Base-by-base conservation (phyloP, 2,329 filamentous ascomycete species). In the Pseudodiploospora longispora region DNA sequence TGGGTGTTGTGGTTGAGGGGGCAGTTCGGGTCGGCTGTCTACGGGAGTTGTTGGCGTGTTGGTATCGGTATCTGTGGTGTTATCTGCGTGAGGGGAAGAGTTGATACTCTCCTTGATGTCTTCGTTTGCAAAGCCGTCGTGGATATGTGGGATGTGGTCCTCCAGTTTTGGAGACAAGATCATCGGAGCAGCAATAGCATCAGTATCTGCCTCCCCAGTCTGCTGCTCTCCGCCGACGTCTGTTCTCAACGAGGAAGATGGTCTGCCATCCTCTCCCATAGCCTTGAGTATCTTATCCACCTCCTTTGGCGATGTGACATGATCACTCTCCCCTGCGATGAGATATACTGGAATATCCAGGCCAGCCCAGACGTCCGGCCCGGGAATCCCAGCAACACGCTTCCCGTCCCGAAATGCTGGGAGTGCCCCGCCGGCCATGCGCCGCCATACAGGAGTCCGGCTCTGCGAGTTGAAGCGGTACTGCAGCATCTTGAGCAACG, bases 391-490 rank as follows among this genome's bases (percentile, higher is more conserved):
- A 4, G 82, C 80, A 6, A 61, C 58, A 1, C 78, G 63, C 28
- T 70, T 61, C 2, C 74, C 77, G 6, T 70, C 58, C 4, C 71
- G 60, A 46, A 82, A 83, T 8, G 61, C 65, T 0, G 87, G 83
- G 27, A 93, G 69, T 41, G 74, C 72, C 0, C 89, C 87, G 61
- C 74, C 80, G 1, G 83, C 82, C 80, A 95, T 89, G 34, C 88
- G 80, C 52, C 85, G 79, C 76, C 87, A 95, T 0, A 93, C 86
- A 0, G 83, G 74, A 0, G 89, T 93, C 51, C 75, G 80, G 50
- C 87, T 95, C 60, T 95, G 88, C 47, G 76, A 74, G 60, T 97
- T 97, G 66, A 83, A 91, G 3, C 76, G 75, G 45, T 83, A 63
- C 60, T 91, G 87, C 32, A 88, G 69, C 44, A 73, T 71, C 55